Evolutionary conservation across 2,329 filamentous ascomycete species (phyloP), one percentile per base, ranked within the genome.

Genomic region (Fusarium fracticaudum): DNA sequence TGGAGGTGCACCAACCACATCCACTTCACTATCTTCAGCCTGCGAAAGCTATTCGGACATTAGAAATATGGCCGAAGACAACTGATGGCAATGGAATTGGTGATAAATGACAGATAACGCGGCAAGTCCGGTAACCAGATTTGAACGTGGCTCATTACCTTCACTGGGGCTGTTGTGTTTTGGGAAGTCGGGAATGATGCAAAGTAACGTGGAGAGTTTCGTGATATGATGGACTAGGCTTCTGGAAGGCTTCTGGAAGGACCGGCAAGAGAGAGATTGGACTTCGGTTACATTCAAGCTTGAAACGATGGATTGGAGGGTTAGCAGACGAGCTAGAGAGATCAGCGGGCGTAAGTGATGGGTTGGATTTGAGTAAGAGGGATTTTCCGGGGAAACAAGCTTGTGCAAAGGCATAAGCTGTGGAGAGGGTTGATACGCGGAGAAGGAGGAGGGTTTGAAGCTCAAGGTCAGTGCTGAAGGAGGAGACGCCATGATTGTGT

Each of bases 341-440:
- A 73, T 73, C 44, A 54, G 53, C 66, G 51, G 58, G 53, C 70
- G 51, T 14, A 54, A 59, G 17, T 54, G 64, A 72, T 72, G 48
- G 37, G 22, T 40, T 29, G 26, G 40, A 38, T 58, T 60, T 38
- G 33, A 35, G n/a, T 38, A 31, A 50, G 66, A 63, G 66, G 51
- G 38, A 44, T 62, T 63, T 72, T 68, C 70, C 54, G 71, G 71
- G 71, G 71, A 67, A 73, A 60, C 66, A 71, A 73, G 65, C 55
- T 73, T 70, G 59, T 45, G 40, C 29, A 37, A 61, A 64, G 69
- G 54, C 64, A 53, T 60, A 69, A 55, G 45, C 29, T 66, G 41
- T 59, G 48, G 64, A 65, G 64, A 29, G 59, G 33, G 33, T 50
- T 72, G 44, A 67, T 53, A 48, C 29, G 37, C 44, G 35, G 41